Evolutionary conservation across 441 rosid genomes (phyloP), one percentile per base, ranked within the genome.

Genomic region (Mallotus japonicus): DNA sequence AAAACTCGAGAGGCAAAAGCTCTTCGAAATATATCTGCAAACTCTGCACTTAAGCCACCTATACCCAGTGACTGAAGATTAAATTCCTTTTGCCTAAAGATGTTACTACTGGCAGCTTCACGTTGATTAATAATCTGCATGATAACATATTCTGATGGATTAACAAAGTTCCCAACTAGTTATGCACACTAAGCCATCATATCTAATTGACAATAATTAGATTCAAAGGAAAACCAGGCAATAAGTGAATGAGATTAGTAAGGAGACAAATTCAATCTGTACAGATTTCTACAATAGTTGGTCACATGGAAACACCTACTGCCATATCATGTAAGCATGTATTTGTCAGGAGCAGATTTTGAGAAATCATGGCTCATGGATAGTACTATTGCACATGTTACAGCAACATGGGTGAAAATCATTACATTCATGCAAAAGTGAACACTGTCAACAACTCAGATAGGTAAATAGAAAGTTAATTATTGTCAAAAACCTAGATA

Each of bases 1-100:
- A 90, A 90, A 79, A 90, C 95, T 75, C 98, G 92, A 75, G 98
- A 95, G 53, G 96, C 95, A 85, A 95, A 95, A 79, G 98, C 99
- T 87, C 99, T 85, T 85, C 99, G 87, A 85, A 95, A 95, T 81
- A 95, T 90, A 83, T 95, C 96, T 4, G 96, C 94, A 86, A 95
- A 95, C 84, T 95, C 98, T 17, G 91, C 96, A 83, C 99, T 87
- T 77, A 95, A 80, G 69, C 99, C 99, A 73, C 99, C 99, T 80
- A 95, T 95, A 78, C 99, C 97, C 72, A 93, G 79, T 24, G 96
- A 86, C 82, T 89, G 87, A 72, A 93, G 98, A 85, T 95, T 95
- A 70, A 95, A 95, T 76, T 95, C 98, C 84, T 95, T 93, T 14
- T 93, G 98, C 84, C 81, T 92, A 74, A 95, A 95, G 78, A 95